Conservation (phyloP, 306 rosid species). For the Adenanthera pavonina region DNA sequence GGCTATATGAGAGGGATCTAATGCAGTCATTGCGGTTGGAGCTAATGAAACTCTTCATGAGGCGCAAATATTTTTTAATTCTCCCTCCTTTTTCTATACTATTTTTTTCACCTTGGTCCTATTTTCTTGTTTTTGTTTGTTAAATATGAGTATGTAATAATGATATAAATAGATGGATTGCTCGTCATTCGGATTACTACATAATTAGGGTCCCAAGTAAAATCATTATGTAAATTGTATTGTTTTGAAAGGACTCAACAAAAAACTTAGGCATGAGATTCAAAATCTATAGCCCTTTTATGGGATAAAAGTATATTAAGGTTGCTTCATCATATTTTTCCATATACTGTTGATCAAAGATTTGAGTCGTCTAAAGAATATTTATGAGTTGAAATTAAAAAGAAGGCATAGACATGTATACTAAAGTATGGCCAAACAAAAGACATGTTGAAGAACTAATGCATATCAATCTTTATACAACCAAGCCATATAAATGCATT, state of each 20-base stretch:
- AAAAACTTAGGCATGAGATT: not conserved
- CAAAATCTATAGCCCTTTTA: too few relatives aligned
- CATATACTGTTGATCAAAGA: too few relatives aligned
- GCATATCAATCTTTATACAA: too few relatives aligned
- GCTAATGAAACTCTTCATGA: slow-evolving; percentile 99
- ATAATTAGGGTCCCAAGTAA: not conserved
- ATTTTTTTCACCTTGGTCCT: not conserved
- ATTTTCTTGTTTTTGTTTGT: not conserved
- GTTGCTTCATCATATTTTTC: too few relatives aligned
- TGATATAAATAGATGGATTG: slow-evolving; percentile 20
- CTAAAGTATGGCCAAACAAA: too few relatives aligned
- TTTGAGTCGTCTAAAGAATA: too few relatives aligned
- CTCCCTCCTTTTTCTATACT: not conserved
- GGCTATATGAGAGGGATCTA: slow-evolving; percentile 93
- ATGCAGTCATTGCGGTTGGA: slow-evolving; percentile 93
- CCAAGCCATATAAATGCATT: too few relatives aligned
- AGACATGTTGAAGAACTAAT: too few relatives aligned
- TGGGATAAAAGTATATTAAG: too few relatives aligned
- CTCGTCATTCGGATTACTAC: not conserved
- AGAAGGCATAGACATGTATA: too few relatives aligned
- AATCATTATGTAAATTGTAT: slow-evolving; percentile 30
- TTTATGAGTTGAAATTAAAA: too few relatives aligned
- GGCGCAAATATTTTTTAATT: slow-evolving; percentile 50
- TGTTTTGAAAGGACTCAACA: not conserved
- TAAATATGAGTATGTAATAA: not conserved